A percentile compares a stretch with the other conserved stretches of the same genome.
These are phyloP conservation scores for Chrysanthemum makinoi DNA, from an alignment of 129 eudicot genomes.

Conservation along the genomic window DNA sequence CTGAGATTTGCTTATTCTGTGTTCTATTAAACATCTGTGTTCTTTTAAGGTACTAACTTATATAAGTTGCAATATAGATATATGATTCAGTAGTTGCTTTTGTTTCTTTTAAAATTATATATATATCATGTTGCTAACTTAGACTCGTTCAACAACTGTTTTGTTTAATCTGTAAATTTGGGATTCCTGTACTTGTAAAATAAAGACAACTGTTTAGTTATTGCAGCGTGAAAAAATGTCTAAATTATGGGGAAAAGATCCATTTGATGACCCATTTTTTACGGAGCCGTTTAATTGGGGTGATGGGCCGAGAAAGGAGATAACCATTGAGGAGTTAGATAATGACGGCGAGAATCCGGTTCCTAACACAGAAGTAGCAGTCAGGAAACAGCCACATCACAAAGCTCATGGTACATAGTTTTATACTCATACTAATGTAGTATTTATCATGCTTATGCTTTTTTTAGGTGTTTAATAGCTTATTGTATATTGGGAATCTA, in stretches of 20 bases:
- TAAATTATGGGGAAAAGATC: constrained; percentile 59
- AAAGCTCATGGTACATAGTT: constrained; percentile 33
- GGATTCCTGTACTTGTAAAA: no score
- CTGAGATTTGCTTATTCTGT: background rate
- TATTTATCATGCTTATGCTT: no score
- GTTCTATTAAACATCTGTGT: background rate
- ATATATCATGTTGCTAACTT: background rate
- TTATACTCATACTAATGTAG: no score
- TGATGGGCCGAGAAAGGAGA: constrained; percentile 39
- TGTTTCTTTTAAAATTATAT: no score
- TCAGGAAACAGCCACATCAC: constrained; percentile 26
- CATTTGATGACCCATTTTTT: constrained; percentile 66
- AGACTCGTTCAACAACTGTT: background rate
- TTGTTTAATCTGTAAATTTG: background rate
- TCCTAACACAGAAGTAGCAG: constrained; percentile 37
- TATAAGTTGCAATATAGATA: background rate
- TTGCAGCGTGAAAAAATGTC: constrained; percentile 26
- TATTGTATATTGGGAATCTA: no score
- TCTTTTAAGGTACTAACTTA: no score
- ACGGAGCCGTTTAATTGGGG: constrained; percentile 37
- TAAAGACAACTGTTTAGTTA: no score
- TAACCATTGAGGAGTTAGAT: constrained; percentile 56
- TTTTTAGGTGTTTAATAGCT: no score
- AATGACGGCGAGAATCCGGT: constrained; percentile 37
- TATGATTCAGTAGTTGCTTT: no score